These are phyloP conservation scores for Penicillium coprophilum DNA, from an alignment of 495 filamentous ascomycete genomes.

Conservation along the genomic window DNA sequence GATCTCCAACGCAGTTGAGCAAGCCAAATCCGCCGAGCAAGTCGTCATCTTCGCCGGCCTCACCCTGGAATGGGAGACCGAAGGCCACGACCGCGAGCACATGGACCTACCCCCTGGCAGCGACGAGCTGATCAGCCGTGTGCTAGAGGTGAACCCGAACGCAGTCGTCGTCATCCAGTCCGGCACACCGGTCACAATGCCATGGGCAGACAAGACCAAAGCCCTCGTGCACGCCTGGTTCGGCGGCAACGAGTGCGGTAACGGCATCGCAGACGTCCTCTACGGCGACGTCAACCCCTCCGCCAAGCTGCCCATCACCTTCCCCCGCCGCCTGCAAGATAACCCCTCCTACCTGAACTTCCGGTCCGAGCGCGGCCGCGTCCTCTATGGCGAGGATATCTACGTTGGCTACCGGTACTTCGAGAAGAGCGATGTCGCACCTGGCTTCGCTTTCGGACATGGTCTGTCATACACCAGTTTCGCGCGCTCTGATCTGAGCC, in stretches of 20 bases:
- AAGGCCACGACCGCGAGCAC: conserved; percentile 78
- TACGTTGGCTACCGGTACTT: conserved; percentile 85
- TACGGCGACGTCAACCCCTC: conserved; percentile 57
- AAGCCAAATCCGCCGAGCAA: conserved; percentile 65
- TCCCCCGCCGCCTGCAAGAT: conserved; percentile 66
- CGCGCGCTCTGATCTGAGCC: conserved; percentile 59
- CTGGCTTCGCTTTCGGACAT: conserved; percentile 79
- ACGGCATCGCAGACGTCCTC: conserved; percentile 59
- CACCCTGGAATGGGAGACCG: conserved; percentile 85
- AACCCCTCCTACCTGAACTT: conserved; percentile 77
- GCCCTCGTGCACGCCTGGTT: conserved; percentile 77
- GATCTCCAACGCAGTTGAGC: conserved; percentile 58
- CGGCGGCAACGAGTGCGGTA: conserved; percentile 65
- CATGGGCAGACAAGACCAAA: conserved; percentile 67
- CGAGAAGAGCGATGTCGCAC: conserved; percentile 63
- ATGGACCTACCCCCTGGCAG: conserved; percentile 81
- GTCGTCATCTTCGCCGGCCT: conserved; percentile 79
- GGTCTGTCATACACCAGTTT: conserved; percentile 83
- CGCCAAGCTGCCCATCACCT: conserved; percentile 58
- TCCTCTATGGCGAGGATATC: conserved; percentile 76
- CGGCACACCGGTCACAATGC: conserved; percentile 83
- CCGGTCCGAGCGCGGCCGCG: conserved; percentile 72
- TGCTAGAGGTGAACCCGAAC: conserved; percentile 68
- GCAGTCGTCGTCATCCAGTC: conserved; percentile 81
- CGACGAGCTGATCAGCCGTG: conserved; percentile 69